These are phyloP conservation scores for Fagopyrum esculentum DNA, from an alignment of 148 eudicot species.

Conservation along the genomic window DNA sequence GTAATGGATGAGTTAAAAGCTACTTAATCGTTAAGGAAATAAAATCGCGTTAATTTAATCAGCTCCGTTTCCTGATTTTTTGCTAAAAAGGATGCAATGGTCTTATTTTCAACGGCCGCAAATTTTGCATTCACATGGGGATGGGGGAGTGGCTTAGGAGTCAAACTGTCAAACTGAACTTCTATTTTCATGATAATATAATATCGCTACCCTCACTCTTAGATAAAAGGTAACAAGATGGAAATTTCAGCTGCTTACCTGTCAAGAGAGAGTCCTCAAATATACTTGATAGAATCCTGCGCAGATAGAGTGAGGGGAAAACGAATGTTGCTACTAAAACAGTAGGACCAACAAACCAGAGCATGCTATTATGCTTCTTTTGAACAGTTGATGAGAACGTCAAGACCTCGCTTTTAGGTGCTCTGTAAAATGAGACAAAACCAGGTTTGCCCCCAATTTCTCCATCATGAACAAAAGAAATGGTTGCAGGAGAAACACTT, in stretches of 20 bases:
- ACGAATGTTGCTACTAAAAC: slow-evolving; percentile 82
- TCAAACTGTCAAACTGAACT: neutral
- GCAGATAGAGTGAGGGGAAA: slow-evolving; percentile 89
- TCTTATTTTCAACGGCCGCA: neutral
- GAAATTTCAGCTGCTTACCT: slow-evolving; percentile 32
- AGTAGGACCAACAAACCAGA: slow-evolving; percentile 88
- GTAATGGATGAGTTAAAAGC: neutral
- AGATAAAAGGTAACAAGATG: neutral
- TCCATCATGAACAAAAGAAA: slow-evolving; percentile 22
- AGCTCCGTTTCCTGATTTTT: neutral
- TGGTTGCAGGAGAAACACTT: slow-evolving; percentile 17
- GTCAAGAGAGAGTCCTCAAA: slow-evolving; percentile 96
- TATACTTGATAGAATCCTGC: slow-evolving; percentile 73
- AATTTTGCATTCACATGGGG: neutral
- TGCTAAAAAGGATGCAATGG: neutral
- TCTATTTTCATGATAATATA: neutral
- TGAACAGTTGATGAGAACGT: slow-evolving; percentile 16
- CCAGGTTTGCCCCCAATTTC: slow-evolving; percentile 72
- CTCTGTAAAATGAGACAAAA: slow-evolving; percentile 56
- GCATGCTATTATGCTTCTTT: slow-evolving; percentile 39
- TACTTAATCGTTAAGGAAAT: neutral
- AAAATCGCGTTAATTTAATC: neutral
- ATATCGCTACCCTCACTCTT: neutral
- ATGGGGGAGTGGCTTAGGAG: neutral
- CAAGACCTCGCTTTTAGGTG: slow-evolving; percentile 26